These are phyloP conservation scores for Buxus sempervirens DNA, from an alignment of 164 flowering plant species.

Conservation along the genomic window DNA sequence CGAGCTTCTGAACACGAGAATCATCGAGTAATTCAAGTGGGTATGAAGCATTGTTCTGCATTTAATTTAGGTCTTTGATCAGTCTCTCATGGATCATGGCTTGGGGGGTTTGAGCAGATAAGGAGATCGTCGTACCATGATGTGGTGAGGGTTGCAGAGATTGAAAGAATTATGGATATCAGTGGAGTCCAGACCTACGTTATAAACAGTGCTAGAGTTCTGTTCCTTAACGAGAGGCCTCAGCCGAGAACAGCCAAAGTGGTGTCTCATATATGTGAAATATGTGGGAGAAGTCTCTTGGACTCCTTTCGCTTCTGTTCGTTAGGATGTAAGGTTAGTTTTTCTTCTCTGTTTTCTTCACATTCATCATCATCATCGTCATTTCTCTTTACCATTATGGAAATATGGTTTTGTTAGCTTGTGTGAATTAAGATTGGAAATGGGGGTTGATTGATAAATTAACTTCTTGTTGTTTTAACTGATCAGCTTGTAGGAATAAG, in stretches of 20 bases:
- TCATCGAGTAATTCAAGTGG: constrained; percentile 85
- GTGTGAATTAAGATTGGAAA: background rate
- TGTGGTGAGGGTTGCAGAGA: constrained; percentile 87
- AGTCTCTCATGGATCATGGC: too few relatives aligned
- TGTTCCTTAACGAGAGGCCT: constrained; percentile 89
- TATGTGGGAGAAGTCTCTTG: constrained; percentile 73
- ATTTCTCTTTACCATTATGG: background rate
- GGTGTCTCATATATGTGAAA: constrained; percentile 70
- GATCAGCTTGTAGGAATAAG: constrained; percentile 77
- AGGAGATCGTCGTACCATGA: constrained; percentile 95
- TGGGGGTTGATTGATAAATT: background rate
- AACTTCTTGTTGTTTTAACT: constrained; percentile 2
- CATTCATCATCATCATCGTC: constrained; percentile 3
- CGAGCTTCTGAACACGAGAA: constrained; percentile 66
- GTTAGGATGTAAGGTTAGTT: constrained; percentile 83
- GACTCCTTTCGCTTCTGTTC: constrained; percentile 90
- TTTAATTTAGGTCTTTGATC: background rate
- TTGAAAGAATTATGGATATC: constrained; percentile 72
- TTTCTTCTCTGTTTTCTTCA: background rate
- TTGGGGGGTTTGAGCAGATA: constrained; percentile 41
- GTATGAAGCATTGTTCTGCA: background rate
- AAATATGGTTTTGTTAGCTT: background rate
- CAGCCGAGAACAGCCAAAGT: constrained; percentile 74
- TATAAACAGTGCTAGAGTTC: constrained; percentile 88
- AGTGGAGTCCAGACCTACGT: constrained; percentile 91